Evolutionary conservation across 202 grass and related monocot species (phyloP).

Genomic region (Elaeis oleifera): DNA sequence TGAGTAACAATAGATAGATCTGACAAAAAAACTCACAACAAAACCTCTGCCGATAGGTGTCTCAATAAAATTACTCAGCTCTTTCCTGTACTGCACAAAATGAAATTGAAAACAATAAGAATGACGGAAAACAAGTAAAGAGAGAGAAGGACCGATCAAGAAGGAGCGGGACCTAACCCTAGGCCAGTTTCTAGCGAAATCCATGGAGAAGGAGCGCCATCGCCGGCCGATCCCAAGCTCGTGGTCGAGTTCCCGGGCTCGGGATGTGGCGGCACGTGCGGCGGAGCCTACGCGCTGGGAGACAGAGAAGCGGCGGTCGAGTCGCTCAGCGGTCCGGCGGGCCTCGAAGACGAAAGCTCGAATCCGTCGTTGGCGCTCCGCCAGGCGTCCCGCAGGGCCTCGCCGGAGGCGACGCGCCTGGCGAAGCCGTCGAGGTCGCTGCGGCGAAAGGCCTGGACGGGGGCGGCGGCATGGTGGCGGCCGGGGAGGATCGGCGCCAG

Average conservation of each 20-base stretch:
- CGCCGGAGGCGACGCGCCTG: slow-evolving; percentile 37
- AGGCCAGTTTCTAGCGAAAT: slow-evolving; percentile 91
- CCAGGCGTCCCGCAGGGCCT: slow-evolving; percentile 52
- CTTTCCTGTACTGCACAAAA: slow-evolving; percentile 61
- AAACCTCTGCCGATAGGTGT: slow-evolving; percentile 74
- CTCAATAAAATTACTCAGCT: slow-evolving; percentile 46
- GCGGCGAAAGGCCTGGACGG: slow-evolving; percentile 54
- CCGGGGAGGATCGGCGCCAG: slow-evolving; percentile 2
- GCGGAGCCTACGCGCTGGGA: slow-evolving; percentile 46
- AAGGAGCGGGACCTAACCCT: slow-evolving; percentile 37
- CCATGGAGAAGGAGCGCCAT: slow-evolving; percentile 75
- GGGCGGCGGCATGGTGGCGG: background rate
- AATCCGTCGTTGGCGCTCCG: slow-evolving; percentile 63
- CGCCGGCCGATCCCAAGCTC: slow-evolving; percentile 68
- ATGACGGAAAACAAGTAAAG: background rate
- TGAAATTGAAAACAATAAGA: background rate
- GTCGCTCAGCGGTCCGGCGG: slow-evolving; percentile 46
- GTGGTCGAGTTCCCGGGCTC: slow-evolving; percentile 56
- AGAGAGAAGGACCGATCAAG: background rate
- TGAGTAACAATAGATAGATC: background rate
- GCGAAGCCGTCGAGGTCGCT: slow-evolving; percentile 59
- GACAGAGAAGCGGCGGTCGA: slow-evolving; percentile 46
- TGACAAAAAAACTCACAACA: slow-evolving; percentile 42
- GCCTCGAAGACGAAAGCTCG: slow-evolving; percentile 77
- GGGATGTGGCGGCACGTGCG: slow-evolving; percentile 37